Percentiles rank a stretch among this genome's conserved stretches.
Evolutionary conservation across 139 green algal genomes (phyloP).

Genomic region (Monoraphidium neglectum): DNA sequence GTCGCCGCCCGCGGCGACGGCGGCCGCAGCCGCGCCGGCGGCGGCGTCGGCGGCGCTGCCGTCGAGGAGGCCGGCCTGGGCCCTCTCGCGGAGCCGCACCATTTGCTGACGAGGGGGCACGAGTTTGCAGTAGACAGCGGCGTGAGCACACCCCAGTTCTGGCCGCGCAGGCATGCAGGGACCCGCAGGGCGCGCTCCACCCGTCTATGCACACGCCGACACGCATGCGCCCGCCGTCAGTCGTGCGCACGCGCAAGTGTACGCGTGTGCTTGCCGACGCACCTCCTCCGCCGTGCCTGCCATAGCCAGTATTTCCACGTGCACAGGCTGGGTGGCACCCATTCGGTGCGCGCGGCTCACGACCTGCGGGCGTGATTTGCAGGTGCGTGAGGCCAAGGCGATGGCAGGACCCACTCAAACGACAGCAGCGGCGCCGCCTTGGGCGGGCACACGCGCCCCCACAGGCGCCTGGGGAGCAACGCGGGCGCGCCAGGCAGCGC

Average conservation of each 20-base stretch:
- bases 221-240: no score
- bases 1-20: not conserved
- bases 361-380: constrained; percentile 50
- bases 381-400: not conserved
- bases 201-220: no score
- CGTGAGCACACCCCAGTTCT: not conserved
- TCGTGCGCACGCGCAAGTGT: not conserved
- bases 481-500: not conserved
- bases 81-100: no score
- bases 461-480: not conserved
- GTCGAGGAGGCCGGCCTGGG: no score
- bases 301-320: constrained; percentile 89
- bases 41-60: not conserved
- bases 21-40: not conserved
- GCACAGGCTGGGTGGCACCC: constrained; percentile 65
- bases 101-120: no score
- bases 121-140: no score
- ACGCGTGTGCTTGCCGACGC: constrained; percentile 32
- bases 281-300: constrained; percentile 72
- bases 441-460: no score
- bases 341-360: constrained; percentile 85
- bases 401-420: not conserved
- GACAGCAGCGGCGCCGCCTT: not conserved
- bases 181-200: no score
- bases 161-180: no score